These are phyloP conservation scores for Eremothecium coryli DNA, from an alignment of 1,139 yeast genomes.

Conservation along the genomic window DNA sequence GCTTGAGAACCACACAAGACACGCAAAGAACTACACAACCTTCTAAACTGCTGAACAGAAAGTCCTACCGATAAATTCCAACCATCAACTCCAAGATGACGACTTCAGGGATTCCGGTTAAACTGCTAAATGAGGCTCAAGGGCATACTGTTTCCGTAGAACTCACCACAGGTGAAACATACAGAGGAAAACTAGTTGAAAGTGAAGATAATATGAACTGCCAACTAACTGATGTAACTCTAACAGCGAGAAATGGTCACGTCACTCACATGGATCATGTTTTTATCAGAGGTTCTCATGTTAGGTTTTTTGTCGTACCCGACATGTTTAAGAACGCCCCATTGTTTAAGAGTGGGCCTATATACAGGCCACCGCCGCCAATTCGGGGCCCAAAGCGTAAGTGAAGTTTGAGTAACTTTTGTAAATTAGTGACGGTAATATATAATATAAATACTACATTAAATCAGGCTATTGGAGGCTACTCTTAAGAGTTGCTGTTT, in stretches of 20 bases:
- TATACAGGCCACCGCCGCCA: slow-evolving; percentile 56
- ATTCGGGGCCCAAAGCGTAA: slow-evolving; percentile 51
- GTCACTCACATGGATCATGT: slow-evolving; percentile 76
- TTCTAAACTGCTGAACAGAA: too few species aligned
- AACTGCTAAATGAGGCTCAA: slow-evolving; percentile 78
- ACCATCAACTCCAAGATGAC: slow-evolving; percentile 3
- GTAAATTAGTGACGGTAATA: background rate
- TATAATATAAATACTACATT: too few species aligned
- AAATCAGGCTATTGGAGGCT: too few species aligned
- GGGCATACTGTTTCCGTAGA: slow-evolving; percentile 85
- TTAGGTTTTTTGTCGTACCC: slow-evolving; percentile 76
- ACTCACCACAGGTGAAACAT: slow-evolving; percentile 75
- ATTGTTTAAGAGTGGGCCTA: slow-evolving; percentile 62
- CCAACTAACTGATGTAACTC: slow-evolving; percentile 72
- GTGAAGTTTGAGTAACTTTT: slow-evolving; percentile 1
- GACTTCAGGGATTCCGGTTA: slow-evolving; percentile 66
- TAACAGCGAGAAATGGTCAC: slow-evolving; percentile 67
- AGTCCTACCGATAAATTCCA: too few species aligned
- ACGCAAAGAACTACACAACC: too few species aligned
- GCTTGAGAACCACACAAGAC: too few species aligned
- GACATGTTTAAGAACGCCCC: slow-evolving; percentile 86
- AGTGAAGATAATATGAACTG: slow-evolving; percentile 87
- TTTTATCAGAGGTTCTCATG: slow-evolving; percentile 85
- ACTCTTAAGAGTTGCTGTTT: too few species aligned
- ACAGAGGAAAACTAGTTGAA: slow-evolving; percentile 76